Evolutionary conservation across 208 protist genomes (phyloP).

Genomic region (Leishmania lainsoni): DNA sequence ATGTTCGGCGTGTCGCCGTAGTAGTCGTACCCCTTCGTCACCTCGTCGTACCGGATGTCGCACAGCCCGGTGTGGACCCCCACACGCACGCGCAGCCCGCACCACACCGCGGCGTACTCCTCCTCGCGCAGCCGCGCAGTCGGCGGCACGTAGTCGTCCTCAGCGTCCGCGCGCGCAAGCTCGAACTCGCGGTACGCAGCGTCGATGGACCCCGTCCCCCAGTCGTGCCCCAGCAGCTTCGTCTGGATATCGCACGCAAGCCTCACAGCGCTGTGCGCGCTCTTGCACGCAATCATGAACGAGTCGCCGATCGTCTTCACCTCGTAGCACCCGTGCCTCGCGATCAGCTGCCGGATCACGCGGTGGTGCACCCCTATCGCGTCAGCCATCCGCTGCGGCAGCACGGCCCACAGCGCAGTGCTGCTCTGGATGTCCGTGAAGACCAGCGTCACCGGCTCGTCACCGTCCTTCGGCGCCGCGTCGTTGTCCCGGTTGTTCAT

Average conservation of each 20-base stretch:
- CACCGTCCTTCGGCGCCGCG: constrained; percentile 46
- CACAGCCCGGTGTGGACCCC: constrained; percentile 68
- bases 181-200: constrained; percentile 53
- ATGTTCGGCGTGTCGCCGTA: constrained; percentile 59
- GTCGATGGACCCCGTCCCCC: constrained; percentile 50
- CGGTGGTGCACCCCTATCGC: constrained; percentile 73
- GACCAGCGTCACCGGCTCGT: constrained; percentile 55
- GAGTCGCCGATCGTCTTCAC: constrained; percentile 50
- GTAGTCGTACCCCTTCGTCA: constrained; percentile 61
- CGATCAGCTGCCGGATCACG: constrained; percentile 63
- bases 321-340: constrained; percentile 41
- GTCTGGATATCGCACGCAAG: constrained; percentile 58
- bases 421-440: constrained; percentile 85
- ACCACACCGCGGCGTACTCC: constrained; percentile 42
- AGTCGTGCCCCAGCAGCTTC: constrained; percentile 56
- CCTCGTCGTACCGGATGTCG: constrained; percentile 60
- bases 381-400: constrained; percentile 56
- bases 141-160: constrained; percentile 24
- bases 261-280: constrained; percentile 37
- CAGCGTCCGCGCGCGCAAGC: constrained; percentile 24
- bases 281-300: constrained; percentile 63
- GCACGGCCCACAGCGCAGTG: constrained; percentile 73
- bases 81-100: constrained; percentile 56
- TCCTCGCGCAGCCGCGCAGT: constrained; percentile 36
- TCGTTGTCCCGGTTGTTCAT: constrained; percentile 41